Conservation (phyloP, 139 green algal species). For the Pleodorina starrii region DNA sequence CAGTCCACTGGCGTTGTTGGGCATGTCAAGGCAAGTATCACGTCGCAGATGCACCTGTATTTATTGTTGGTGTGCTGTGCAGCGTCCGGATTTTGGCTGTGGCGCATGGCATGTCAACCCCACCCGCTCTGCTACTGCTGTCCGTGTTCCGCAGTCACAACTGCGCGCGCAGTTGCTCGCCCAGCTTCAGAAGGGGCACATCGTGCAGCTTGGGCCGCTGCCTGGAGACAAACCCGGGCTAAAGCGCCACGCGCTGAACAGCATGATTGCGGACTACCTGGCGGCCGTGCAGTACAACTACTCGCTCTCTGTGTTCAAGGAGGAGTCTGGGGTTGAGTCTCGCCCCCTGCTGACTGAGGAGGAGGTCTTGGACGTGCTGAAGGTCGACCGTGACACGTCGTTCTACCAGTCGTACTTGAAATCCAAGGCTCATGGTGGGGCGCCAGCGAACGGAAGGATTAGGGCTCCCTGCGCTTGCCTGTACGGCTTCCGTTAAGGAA, state of each 20-base stretch:
- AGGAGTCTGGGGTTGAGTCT: slow-evolving; percentile 56
- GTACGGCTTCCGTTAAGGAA: not conserved
- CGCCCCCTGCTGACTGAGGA: slow-evolving; percentile 47
- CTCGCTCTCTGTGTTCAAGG: slow-evolving; percentile 71
- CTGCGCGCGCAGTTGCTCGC: slow-evolving; percentile 64
- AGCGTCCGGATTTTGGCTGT: not conserved
- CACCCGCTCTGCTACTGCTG: not conserved
- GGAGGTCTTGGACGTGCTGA: slow-evolving; percentile 55
- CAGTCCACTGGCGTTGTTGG: slow-evolving; percentile 59
- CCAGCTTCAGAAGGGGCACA: slow-evolving; percentile 58
- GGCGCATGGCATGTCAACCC: not conserved
- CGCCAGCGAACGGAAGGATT: not conserved
- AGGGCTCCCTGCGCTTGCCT: not conserved
- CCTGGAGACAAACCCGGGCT: slow-evolving; percentile 50
- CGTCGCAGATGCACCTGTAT: no score
- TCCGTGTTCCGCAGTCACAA: slow-evolving; percentile 65
- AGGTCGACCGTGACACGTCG: slow-evolving; percentile 32
- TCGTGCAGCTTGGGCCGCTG: slow-evolving; percentile 43
- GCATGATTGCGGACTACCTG: slow-evolving; percentile 73
- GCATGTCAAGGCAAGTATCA: slow-evolving; percentile 61
- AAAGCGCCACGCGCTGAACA: slow-evolving; percentile 58
- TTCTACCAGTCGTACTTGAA: slow-evolving; percentile 52
- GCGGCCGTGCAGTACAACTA: slow-evolving; percentile 55
- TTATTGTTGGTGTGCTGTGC: no score
- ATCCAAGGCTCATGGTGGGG: slow-evolving; percentile 42